Evolutionary conservation across 202 grass and related monocot genomes (phyloP).

Genomic region (Saccharum hybrid): DNA sequence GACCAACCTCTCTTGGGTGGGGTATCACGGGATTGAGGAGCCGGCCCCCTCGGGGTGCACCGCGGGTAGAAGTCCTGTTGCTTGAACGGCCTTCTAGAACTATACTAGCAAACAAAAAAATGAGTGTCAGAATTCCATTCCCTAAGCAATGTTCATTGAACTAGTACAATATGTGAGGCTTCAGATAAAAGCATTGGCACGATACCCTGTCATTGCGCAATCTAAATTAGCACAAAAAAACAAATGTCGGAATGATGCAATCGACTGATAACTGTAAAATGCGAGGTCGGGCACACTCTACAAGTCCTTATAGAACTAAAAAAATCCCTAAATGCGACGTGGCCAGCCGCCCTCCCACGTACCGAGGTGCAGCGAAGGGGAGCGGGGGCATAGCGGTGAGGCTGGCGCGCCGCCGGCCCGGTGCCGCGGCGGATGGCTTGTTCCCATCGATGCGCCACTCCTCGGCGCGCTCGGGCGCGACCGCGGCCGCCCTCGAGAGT

Average conservation of each 20-base stretch:
- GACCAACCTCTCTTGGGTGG: slow-evolving; percentile 88
- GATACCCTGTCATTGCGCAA: slow-evolving; percentile 20
- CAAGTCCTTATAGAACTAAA: background rate
- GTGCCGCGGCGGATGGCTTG: slow-evolving; percentile 46
- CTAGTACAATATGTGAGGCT: slow-evolving; percentile 12
- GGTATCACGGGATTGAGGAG: slow-evolving; percentile 91
- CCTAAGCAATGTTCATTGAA: slow-evolving; percentile 15
- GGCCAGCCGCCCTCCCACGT: slow-evolving; percentile 31
- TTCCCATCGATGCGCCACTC: slow-evolving; percentile 56
- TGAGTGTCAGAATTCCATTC: slow-evolving; percentile 10
- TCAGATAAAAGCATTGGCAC: slow-evolving; percentile 39
- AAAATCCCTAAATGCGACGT: background rate
- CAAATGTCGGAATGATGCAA: slow-evolving; percentile 16
- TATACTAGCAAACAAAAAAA: slow-evolving; percentile 56
- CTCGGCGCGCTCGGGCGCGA: slow-evolving; percentile 51
- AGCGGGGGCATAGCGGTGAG: slow-evolving; percentile 51
- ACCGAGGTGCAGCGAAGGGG: slow-evolving; percentile 66
- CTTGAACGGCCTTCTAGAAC: slow-evolving; percentile 64
- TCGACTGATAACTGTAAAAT: slow-evolving; percentile 27
- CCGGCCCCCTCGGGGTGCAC: slow-evolving; percentile 67
- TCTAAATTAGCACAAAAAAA: background rate
- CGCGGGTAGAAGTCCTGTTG: slow-evolving; percentile 69
- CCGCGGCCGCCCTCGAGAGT: slow-evolving; percentile 45
- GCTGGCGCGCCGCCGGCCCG: slow-evolving; percentile 40
- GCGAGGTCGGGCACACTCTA: background rate